Evolutionary conservation across 371 early-diverging fungal species (phyloP).

Genomic region (Smittium culicis): DNA sequence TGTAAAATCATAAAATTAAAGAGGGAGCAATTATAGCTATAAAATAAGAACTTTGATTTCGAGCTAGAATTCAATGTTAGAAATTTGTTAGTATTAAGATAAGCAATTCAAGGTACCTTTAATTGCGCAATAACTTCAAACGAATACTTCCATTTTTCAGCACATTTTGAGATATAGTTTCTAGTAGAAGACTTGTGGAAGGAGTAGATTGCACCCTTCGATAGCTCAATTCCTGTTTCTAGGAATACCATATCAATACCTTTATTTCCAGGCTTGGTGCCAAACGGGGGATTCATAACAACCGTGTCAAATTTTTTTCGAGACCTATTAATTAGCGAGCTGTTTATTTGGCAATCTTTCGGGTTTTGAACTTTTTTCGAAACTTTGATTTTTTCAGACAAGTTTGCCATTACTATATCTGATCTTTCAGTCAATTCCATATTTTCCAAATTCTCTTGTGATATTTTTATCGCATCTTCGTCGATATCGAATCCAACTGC

Average conservation of each 20-base stretch:
- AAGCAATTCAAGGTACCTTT: too few species aligned
- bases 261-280: slow-evolving; percentile 53
- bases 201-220: slow-evolving; percentile 53
- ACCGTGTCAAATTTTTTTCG: slow-evolving; percentile 52
- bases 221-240: slow-evolving; percentile 41
- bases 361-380: neutral
- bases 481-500: slow-evolving; percentile 68
- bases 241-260: slow-evolving; percentile 67
- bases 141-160: slow-evolving; percentile 55
- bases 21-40: neutral
- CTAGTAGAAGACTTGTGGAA: slow-evolving; percentile 71
- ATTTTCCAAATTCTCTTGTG: slow-evolving; percentile 45
- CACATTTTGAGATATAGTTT: slow-evolving; percentile 59
- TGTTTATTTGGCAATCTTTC: slow-evolving; percentile 16
- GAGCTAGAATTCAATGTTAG: too few species aligned
- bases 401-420: slow-evolving; percentile 19
- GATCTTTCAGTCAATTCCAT: slow-evolving; percentile 41
- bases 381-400: slow-evolving; percentile 13
- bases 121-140: slow-evolving; percentile 62
- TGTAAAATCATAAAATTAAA: neutral
- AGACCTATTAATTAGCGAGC: slow-evolving; percentile 31
- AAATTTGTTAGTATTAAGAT: too few species aligned
- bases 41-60: too few species aligned
- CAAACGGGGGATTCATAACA: slow-evolving; percentile 77
- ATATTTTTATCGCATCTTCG: slow-evolving; percentile 58